Conservation (phyloP, 2,329 filamentous ascomycete genomes). For the Colletotrichum sp. region DNA sequence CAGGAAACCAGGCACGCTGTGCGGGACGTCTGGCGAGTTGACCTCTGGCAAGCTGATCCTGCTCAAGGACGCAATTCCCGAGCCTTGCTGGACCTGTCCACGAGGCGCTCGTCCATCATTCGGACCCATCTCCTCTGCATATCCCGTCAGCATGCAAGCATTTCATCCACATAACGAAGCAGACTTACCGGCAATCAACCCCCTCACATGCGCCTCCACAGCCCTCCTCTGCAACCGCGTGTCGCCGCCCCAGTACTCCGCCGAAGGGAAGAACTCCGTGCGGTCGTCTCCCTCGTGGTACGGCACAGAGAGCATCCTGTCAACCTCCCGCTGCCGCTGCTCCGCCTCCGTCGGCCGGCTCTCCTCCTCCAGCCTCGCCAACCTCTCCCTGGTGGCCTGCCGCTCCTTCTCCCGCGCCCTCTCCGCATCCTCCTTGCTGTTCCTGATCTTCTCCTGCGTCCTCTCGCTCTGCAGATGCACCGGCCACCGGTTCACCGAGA, state of each 20-base stretch:
- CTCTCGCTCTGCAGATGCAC: constrained; percentile 39
- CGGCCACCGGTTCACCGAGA: constrained; percentile 55
- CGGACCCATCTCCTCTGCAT: neutral
- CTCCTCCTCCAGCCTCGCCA: neutral
- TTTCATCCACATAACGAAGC: neutral
- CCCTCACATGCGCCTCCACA: constrained; percentile 24
- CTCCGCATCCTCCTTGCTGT: neutral
- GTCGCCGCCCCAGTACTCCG: constrained; percentile 33
- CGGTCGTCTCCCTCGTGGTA: neutral
- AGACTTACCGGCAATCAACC: constrained; percentile 24
- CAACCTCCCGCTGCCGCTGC: neutral
- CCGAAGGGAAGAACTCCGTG: constrained; percentile 24
- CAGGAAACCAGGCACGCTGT: neutral
- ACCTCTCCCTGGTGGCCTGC: neutral
- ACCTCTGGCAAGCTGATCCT: neutral
- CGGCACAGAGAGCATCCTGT: constrained; percentile 54
- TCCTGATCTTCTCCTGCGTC: constrained; percentile 31
- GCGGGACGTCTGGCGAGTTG: neutral
- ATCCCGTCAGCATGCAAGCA: neutral
- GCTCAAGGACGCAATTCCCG: neutral
- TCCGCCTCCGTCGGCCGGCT: neutral
- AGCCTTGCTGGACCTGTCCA: neutral
- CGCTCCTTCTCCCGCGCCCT: neutral
- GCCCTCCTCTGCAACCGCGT: constrained; percentile 31
- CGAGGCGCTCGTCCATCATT: neutral